Conservation (phyloP, 176 grass and related monocot species). For the Phoenix dactylifera region DNA sequence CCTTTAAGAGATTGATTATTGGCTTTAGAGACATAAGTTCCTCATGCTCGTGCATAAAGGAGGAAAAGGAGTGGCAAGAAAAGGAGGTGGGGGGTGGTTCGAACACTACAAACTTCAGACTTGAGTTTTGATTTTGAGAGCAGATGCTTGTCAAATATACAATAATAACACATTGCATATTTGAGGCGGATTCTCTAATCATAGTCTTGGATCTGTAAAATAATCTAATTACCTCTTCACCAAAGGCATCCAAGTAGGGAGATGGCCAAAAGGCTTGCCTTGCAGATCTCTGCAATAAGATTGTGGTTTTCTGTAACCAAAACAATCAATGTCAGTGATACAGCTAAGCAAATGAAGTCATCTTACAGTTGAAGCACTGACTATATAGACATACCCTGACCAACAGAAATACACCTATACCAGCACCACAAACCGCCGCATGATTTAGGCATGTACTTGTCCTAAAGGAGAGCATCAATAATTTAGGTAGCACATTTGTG, state of each 20-base stretch:
- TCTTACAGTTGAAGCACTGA: slow-evolving; percentile 1
- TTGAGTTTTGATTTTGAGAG: no score
- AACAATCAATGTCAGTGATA: no score
- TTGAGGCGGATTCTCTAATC: no score
- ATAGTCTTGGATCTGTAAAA: no score
- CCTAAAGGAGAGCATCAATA: slow-evolving; percentile 35
- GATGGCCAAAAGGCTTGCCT: slow-evolving; percentile 92
- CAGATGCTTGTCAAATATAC: no score
- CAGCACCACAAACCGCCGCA: slow-evolving; percentile 72
- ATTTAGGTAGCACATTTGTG: background rate
- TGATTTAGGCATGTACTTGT: slow-evolving; percentile 75
- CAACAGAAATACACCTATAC: slow-evolving; percentile 90
- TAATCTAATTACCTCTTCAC: slow-evolving; percentile 59
- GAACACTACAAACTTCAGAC: no score
- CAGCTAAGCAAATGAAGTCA: slow-evolving; percentile 5
- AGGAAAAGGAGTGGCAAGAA: no score
- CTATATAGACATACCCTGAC: slow-evolving; percentile 58
- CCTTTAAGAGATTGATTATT: no score
- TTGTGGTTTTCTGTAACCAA: slow-evolving; percentile 72
- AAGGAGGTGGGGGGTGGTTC: no score
- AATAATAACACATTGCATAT: no score
- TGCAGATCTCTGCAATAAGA: slow-evolving; percentile 80
- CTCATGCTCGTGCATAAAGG: no score
- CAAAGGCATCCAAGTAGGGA: slow-evolving; percentile 82
- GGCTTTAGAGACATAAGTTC: no score